Conservation (phyloP, 2,329 filamentous ascomycete species). For the Pseudocercospora vitis region DNA sequence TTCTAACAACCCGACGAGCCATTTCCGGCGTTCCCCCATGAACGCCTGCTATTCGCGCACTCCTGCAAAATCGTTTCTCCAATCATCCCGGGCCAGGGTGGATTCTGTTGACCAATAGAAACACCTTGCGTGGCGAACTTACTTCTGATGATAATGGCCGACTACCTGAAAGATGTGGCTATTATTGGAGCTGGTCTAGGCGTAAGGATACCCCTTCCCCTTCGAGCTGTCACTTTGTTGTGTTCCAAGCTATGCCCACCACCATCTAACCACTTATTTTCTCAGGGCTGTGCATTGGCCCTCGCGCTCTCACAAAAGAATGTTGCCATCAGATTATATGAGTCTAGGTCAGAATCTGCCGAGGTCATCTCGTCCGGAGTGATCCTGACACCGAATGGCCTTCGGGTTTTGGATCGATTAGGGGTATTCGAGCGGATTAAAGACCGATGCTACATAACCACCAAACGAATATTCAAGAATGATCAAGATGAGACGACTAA, state of each 20-base stretch:
- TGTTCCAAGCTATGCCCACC: background rate
- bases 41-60: too few species aligned
- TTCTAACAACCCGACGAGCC: too few species aligned
- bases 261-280: background rate
- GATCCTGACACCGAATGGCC: conserved; percentile 61
- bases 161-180: conserved; percentile 20
- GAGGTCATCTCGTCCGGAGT: conserved; percentile 37
- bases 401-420: conserved; percentile 54
- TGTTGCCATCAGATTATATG: conserved; percentile 28
- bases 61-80: too few species aligned
- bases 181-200: conserved; percentile 27
- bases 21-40: too few species aligned
- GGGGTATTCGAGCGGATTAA: conserved; percentile 51
- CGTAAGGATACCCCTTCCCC: conserved; percentile 9
- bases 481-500: conserved; percentile 29
- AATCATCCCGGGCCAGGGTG: background rate
- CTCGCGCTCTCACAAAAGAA: conserved; percentile 24
- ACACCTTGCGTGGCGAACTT: background rate
- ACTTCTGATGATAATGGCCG: conserved; percentile 16
- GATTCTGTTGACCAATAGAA: background rate
- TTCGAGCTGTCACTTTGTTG: background rate
- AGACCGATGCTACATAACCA: conserved; percentile 53
- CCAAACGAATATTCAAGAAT: conserved; percentile 51
- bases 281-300: conserved; percentile 29
- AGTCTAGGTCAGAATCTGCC: conserved; percentile 20